Conservation (phyloP, 352 stramenopile genomes). For the Globisporangium irregulare region DNA sequence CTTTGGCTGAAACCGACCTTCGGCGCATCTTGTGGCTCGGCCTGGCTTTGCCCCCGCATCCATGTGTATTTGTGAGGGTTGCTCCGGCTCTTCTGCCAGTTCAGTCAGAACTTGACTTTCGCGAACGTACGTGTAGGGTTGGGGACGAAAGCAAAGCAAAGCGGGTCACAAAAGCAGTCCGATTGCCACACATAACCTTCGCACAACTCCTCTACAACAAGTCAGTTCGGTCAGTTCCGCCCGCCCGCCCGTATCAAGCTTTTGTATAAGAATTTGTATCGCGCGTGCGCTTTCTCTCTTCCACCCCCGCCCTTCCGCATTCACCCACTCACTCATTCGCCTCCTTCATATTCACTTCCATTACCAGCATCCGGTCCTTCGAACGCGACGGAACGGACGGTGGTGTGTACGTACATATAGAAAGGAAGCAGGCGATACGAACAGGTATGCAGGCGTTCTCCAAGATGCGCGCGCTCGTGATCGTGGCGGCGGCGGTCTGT, state of each 20-base stretch:
- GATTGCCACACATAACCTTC: neutral
- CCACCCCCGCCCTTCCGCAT: neutral
- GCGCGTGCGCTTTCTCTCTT: neutral
- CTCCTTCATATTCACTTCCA: neutral
- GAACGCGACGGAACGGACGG: neutral
- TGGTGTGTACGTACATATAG: neutral
- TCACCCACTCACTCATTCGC: constrained; percentile 2
- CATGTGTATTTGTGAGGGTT: neutral
- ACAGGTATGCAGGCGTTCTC: constrained; percentile 14
- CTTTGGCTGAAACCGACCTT: neutral
- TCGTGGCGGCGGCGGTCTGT: neutral
- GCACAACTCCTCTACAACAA: constrained; percentile 6
- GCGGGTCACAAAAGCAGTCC: neutral
- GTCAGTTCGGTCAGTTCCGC: constrained; percentile 7
- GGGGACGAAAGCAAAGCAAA: too few relatives aligned
- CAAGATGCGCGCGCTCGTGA: constrained; percentile 9
- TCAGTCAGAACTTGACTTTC: neutral
- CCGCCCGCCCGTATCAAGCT: neutral
- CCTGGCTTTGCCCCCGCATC: neutral
- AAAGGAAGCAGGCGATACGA: neutral
- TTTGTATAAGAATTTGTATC: constrained; percentile 5
- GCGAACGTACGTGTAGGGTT: neutral
- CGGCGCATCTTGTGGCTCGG: neutral
- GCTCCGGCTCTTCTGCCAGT: neutral
- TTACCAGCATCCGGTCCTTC: neutral